Evolutionary conservation across 495 filamentous ascomycete genomes (phyloP), one percentile per base, ranked within the genome.

Genomic region (Neurospora cerealis): DNA sequence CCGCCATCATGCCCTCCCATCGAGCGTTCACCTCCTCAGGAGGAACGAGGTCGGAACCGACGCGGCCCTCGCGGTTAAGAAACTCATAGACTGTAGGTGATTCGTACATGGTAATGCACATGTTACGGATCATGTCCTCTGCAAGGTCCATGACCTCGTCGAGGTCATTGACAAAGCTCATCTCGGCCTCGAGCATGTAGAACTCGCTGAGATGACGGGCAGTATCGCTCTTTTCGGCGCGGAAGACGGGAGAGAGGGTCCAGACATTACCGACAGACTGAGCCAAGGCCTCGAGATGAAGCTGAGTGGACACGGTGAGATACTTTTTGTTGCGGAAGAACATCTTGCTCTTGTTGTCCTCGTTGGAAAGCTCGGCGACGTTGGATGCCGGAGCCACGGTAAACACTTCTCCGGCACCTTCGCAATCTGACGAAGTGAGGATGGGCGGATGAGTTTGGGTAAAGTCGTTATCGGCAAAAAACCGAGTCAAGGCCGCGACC

Each of bases 341-440:
- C 11, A 77, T 72, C 13, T 82, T 81, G 21, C 79, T 72, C 72
- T 76, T 70, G 37, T 17, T n/a, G 10, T 66, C 71, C 48, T 70
- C 24, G 38, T 69, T 42, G 69, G 76, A 69, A 21, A 75, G 69
- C 32, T 70, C 69, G 41, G 76, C 54, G 40, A 78, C 73, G 42
- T 87, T 80, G 73, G 74, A 77, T 11, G 78, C 78, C 32, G 78
- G 75, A 21, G 87, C 79, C 40, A 98, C 82, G 5, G 89, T 90
- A 76, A 99, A 99, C n/a, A 96, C 95, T 80, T 98, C 95, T 3
- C 96, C 95, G 5, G 95, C 96, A 7, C 96, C 96, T 82, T 99
- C 96, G 79, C 96, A 98, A 76, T 99, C 96, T 0, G 96, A 99
- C 5, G 96, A 97, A 8, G 96, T 98, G 77, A 99, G 92, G 74